Evolutionary conservation across 257 asterid genomes (phyloP), one percentile per base, ranked within the genome.

Genomic region (Solanum okadae): DNA sequence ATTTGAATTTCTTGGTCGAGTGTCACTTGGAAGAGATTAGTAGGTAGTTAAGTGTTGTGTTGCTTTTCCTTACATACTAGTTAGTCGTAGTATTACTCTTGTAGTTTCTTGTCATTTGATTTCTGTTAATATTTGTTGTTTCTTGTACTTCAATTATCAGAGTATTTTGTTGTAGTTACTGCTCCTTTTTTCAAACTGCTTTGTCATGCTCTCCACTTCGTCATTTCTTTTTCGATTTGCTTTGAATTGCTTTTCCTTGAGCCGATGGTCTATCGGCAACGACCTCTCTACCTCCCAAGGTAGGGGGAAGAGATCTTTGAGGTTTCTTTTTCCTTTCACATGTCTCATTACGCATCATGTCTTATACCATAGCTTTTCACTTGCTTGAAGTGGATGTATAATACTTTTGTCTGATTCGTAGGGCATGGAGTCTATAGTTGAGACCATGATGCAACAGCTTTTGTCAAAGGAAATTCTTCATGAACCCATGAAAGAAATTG

Each of bases 391-490:
- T 81, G 79, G n/a, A 73, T 23, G 16, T 73, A 15, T 76, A 59
- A 59, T 61, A 33, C 46, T 44, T 68, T 70, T 61, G 88, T 59
- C 38, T 49, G 7, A 87, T 83, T 88, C 87, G 0, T 90, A 96
- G 99, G 98, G 94, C 92, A 94, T 97, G 98, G 98, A 94, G 81
- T 96, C 99, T 16, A 92, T 97, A 23, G 96, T 95, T 56, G 98
- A 97, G 94, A 96, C 98, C 61, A 95, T 97, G 98, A 97, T 97
- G 99, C 99, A 95, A 42, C 98, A 97, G 89, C 98, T 97, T 73
- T 92, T 97, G 73, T 97, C 99, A 14, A 95, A 97, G 89, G 99
- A 96, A 91, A 94, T 96, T 88, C 98, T 97, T 89, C 91, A 96
- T 4, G 99, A 97, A 90, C 99, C 99, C 31, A 96, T 97, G 98